These are phyloP conservation scores for Leccinum arenicola DNA, from an alignment of 768 basidiomycete genomes.

Conservation along the genomic window DNA sequence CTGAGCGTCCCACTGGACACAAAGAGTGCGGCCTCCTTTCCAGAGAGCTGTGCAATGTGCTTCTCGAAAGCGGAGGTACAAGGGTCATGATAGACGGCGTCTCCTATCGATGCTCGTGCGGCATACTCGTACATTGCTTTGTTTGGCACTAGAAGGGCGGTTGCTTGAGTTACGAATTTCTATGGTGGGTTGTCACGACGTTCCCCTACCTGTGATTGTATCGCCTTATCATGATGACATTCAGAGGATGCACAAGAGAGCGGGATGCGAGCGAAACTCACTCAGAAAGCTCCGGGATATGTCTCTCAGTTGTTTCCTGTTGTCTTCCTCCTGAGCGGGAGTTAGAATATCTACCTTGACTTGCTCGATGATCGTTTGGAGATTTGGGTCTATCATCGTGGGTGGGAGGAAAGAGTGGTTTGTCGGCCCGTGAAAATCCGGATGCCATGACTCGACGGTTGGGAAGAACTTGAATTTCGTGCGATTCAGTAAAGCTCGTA, in stretches of 20 bases:
- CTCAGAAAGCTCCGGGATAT: slow-evolving; percentile 71
- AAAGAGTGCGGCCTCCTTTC: slow-evolving; percentile 91
- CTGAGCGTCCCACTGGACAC: slow-evolving; percentile 87
- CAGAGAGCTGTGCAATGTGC: slow-evolving; percentile 72
- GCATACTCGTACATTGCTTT: slow-evolving; percentile 80
- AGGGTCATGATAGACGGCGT: slow-evolving; percentile 73
- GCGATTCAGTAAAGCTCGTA: background rate
- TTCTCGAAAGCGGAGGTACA: slow-evolving; percentile 59
- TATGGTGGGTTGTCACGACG: background rate
- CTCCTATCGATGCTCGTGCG: slow-evolving; percentile 68
- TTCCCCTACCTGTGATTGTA: slow-evolving; percentile 43
- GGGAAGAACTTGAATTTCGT: background rate
- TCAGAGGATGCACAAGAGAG: background rate
- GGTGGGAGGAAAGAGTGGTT: background rate
- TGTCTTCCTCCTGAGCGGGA: slow-evolving; percentile 52
- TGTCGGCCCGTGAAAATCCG: background rate
- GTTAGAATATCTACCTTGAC: slow-evolving; percentile 63
- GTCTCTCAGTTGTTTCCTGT: slow-evolving; percentile 49
- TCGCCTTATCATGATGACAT: slow-evolving; percentile 37
- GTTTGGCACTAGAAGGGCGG: slow-evolving; percentile 51
- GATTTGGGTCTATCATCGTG: slow-evolving; percentile 17
- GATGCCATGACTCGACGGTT: background rate
- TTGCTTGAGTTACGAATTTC: background rate
- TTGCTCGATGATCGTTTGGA: slow-evolving; percentile 33
- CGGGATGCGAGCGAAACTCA: slow-evolving; percentile 33